These are phyloP conservation scores for Epicoccum nigrum DNA, from an alignment of 2,329 filamentous ascomycete species.

Conservation along the genomic window DNA sequence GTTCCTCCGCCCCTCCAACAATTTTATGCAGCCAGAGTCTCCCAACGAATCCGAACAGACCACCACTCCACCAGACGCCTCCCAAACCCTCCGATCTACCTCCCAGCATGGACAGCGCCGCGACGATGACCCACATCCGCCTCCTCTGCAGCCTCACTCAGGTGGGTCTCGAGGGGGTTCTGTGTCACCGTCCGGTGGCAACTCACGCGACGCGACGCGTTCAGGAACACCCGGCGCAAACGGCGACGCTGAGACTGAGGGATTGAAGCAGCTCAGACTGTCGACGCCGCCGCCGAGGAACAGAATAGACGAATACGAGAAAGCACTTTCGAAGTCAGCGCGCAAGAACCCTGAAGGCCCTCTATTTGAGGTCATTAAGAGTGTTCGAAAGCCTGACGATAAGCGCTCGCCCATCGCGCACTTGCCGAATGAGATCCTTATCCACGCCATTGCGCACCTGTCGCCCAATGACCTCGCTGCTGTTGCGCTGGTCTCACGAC, in stretches of 20 bases:
- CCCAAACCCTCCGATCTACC: constrained; percentile 43
- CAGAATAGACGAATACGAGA: constrained; percentile 63
- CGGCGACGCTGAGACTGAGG: constrained; percentile 19
- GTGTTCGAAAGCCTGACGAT: constrained; percentile 51
- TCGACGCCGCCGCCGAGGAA: constrained; percentile 53
- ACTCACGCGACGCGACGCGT: constrained; percentile 31
- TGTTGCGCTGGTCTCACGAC: constrained; percentile 83
- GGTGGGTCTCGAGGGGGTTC: constrained; percentile 42
- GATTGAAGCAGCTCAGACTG: constrained; percentile 34
- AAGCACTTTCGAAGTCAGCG: constrained; percentile 48
- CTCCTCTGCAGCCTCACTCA: constrained; percentile 49
- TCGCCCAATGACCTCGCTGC: constrained; percentile 82
- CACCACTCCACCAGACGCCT: constrained; percentile 48
- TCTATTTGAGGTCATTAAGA: constrained; percentile 60
- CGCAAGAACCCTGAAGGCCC: constrained; percentile 51
- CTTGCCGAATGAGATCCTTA: constrained; percentile 92
- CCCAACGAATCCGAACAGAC: constrained; percentile 57
- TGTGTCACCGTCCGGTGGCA: constrained; percentile 24
- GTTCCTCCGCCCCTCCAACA: constrained; percentile 41
- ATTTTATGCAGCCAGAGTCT: constrained; percentile 72
- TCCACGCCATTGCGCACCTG: constrained; percentile 87
- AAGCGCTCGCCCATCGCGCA: constrained; percentile 58
- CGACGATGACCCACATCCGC: constrained; percentile 53
- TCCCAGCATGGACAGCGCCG: constrained; percentile 66
- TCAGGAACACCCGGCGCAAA: constrained; percentile 18